Percentiles rank a stretch among this genome's conserved stretches.
These are phyloP conservation scores for Scytalidium lignicola DNA, from an alignment of 2,329 filamentous ascomycete species.

Conservation along the genomic window DNA sequence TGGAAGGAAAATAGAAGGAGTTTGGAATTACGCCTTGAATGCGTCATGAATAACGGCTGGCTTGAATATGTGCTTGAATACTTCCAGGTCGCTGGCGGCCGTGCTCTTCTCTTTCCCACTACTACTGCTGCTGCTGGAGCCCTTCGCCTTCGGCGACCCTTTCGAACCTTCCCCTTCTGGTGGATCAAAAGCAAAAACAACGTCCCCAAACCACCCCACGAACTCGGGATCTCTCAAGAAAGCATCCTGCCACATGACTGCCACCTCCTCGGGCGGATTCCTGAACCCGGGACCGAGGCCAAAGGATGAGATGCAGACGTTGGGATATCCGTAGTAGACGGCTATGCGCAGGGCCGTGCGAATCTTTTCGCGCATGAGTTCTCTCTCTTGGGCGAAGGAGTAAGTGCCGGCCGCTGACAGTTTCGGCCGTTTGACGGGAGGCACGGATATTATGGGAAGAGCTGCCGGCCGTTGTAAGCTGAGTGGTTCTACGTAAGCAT, in stretches of 20 bases:
- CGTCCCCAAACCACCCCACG: slow-evolving; percentile 54
- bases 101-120: slow-evolving; percentile 5
- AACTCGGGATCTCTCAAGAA: slow-evolving; percentile 59
- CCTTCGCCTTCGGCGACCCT: slow-evolving; percentile 30
- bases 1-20: neutral
- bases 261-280: slow-evolving; percentile 61
- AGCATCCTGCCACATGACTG: slow-evolving; percentile 61
- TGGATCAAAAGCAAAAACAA: slow-evolving; percentile 62
- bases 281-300: slow-evolving; percentile 58
- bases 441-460: slow-evolving; percentile 68
- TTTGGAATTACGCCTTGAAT: neutral
- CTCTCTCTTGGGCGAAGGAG: slow-evolving; percentile 65
- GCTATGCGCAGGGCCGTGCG: slow-evolving; percentile 66
- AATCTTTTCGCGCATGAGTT: slow-evolving; percentile 70
- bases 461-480: slow-evolving; percentile 25
- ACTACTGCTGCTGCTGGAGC: slow-evolving; percentile 13
- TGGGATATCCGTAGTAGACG: slow-evolving; percentile 50
- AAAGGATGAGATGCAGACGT: slow-evolving; percentile 59
- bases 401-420: slow-evolving; percentile 65
- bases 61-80: slow-evolving; percentile 50
- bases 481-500: neutral
- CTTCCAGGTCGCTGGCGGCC: slow-evolving; percentile 38
- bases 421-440: slow-evolving; percentile 68
- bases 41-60: slow-evolving; percentile 30
- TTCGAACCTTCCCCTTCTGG: slow-evolving; percentile 39